Base-by-base conservation (phyloP, 139 green algal genomes). In the Closterium sp. region DNA sequence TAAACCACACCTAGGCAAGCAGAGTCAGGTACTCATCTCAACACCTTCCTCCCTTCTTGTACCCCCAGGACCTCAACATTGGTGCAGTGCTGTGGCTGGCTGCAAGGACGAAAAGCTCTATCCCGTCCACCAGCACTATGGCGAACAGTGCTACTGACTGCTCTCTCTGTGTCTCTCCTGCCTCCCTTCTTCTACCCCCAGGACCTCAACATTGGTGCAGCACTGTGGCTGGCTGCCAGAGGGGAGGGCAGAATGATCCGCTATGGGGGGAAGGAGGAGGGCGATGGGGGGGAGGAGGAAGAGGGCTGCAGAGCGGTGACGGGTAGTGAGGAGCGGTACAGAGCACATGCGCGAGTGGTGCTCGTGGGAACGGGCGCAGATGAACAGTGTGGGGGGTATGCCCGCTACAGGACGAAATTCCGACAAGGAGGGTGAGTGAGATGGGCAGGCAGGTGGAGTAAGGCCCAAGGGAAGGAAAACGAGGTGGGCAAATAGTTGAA, bases 21-120 rank as follows among this genome's bases (percentile, higher is more conserved):
- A n/a, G n/a, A n/a, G n/a, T n/a, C n/a, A n/a, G n/a, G n/a, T n/a
- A n/a, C n/a, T n/a, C n/a, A n/a, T n/a, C n/a, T n/a, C n/a, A n/a
- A n/a, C n/a, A n/a, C n/a, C n/a, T n/a, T n/a, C n/a, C n/a, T n/a
- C n/a, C n/a, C n/a, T n/a, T n/a, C n/a, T n/a, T n/a, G n/a, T n/a
- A n/a, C n/a, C n/a, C n/a, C n/a, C n/a, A 91, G 89, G 98, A 99
- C 92, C 87, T 98, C 24, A 99, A 99, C 94, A 99, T 99, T 70
- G 98, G 97, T 0, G 96, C 97, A 2, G 97, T 97, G 1, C 95
- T 99, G 17, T 98, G 97, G 97, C 95, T 99, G 50, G 91, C 91
- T 22, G 87, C n/a, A n/a, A n/a, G n/a, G n/a, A n/a, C n/a, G n/a
- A n/a, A n/a, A n/a, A n/a, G n/a, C n/a, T n/a, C n/a, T n/a, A n/a